Percentiles rank a stretch among this genome's conserved stretches.
phyloP scores from a whole-genome alignment of 1,139 yeast genomes.

The Citeromyces siamensis region DNA sequence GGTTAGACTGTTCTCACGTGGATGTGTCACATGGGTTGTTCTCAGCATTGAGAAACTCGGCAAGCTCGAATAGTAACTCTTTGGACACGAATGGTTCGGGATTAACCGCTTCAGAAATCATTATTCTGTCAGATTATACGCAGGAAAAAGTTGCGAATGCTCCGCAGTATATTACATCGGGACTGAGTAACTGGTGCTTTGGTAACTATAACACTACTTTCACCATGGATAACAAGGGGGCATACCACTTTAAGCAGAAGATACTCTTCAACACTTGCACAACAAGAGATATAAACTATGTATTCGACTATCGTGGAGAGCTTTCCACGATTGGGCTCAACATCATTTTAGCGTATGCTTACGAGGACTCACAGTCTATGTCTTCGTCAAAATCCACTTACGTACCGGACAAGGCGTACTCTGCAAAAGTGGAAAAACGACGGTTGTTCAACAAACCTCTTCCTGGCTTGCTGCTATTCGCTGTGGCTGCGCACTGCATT shows the following conservation, averaged over 20 bases:
- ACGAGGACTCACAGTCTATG: slow-evolving; percentile 13
- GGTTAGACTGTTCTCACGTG: slow-evolving; percentile 34
- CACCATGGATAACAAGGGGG: slow-evolving; percentile 3
- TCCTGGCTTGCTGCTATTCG: slow-evolving; percentile 18
- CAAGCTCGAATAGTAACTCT: slow-evolving; percentile 13
- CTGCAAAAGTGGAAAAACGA: slow-evolving; percentile 14
- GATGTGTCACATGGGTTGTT: slow-evolving; percentile 41
- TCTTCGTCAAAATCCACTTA: slow-evolving; percentile 9
- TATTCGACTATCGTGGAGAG: slow-evolving; percentile 33
- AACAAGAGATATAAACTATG: slow-evolving; percentile 11
- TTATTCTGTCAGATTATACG: slow-evolving; percentile 33
- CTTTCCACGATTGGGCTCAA: slow-evolving; percentile 27
- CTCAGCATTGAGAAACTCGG: slow-evolving; percentile 28
- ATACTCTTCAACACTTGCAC: slow-evolving; percentile 14
- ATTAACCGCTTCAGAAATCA: slow-evolving; percentile 38
- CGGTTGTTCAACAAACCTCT: slow-evolving; percentile 14
- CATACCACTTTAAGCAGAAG: slow-evolving; percentile 4
- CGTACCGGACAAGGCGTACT: slow-evolving; percentile 13
- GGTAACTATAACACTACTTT: slow-evolving; percentile 21
- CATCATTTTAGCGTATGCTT: slow-evolving; percentile 35
- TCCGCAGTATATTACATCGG: slow-evolving; percentile 35
- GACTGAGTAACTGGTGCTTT: slow-evolving; percentile 33
- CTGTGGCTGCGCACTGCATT: slow-evolving; percentile 17
- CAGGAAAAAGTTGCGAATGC: slow-evolving; percentile 32
- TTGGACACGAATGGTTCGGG: slow-evolving; percentile 21